Evolutionary conservation across 2,329 filamentous ascomycete species (phyloP), one percentile per base, ranked within the genome.

Genomic region (Stagonosporopsis cucurbitacearum): DNA sequence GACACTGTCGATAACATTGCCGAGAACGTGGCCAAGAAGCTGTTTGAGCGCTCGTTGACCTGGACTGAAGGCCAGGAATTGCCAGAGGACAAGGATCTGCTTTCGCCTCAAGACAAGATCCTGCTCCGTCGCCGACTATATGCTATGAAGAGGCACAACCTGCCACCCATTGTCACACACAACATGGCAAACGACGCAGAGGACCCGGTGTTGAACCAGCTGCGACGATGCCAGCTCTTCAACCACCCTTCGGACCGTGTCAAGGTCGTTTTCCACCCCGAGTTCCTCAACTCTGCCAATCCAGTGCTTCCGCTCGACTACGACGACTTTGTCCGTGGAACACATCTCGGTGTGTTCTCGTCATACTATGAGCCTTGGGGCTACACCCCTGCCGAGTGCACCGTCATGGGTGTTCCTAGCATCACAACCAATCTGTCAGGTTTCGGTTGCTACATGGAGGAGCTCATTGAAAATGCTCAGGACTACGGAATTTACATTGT

Each of bases 291-390:
- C 81, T 96, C 94, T 1, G 88, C 92, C 51, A 98, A 97, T 79
- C 94, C 95, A 0, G 93, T 99, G 2, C 83, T 99, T 30, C 93
- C 95, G 17, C 84, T 99, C 71, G 95, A 98, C 79, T 98, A 99
- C 70, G 95, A 99, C 71, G 95, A 99, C 76, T 99, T 99, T 73
- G 95, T 99, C 40, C 91, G 95, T 51, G 95, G 95, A 63, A 98
- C 94, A 36, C 94, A 99, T 77, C 80, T 99, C 72, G 95, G 95
- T 69, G 87, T 99, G 54, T 99, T 99, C 79, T 84, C 94, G 22
- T 98, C 95, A 2, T 98, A 98, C 84, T 99, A 99, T 76, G 95
- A 99, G 80, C 95, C 95, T 8, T 99, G 95, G 95, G 95, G 95
- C 41, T 99, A 99, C 78, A 99, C 95, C 2, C 95, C 94, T 0